Evolutionary conservation across 2,329 filamentous ascomycete species (phyloP).

Genomic region (Cercospora sojina): DNA sequence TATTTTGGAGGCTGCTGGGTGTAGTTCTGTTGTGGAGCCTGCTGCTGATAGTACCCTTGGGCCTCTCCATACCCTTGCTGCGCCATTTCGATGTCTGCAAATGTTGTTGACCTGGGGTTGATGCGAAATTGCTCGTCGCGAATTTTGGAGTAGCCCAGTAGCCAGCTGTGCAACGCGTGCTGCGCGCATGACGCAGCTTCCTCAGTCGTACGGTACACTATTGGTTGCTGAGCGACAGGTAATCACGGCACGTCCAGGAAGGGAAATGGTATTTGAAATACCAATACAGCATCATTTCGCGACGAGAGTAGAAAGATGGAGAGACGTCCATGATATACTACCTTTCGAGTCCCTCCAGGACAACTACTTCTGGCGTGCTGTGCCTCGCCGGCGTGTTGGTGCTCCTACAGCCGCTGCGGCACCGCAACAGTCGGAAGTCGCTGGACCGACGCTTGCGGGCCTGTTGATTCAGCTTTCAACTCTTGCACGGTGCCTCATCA

Average conservation of each 20-base stretch:
- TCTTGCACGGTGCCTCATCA: neutral
- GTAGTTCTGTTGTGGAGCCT: conserved; percentile 9
- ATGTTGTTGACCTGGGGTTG: neutral
- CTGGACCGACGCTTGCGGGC: neutral
- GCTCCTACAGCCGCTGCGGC: conserved; percentile 7
- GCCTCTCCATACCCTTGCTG: conserved; percentile 17
- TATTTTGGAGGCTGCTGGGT: conserved; percentile 19
- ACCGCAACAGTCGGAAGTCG: neutral
- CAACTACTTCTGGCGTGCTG: neutral
- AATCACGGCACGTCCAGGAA: neutral
- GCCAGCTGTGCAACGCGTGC: neutral
- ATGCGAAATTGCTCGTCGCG: neutral
- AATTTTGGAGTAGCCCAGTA: neutral
- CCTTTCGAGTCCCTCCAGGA: neutral
- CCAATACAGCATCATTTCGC: neutral
- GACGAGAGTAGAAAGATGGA: neutral
- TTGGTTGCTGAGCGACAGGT: conserved; percentile 6
- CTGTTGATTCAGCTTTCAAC: neutral
- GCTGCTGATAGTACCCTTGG: conserved; percentile 18
- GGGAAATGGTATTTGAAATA: neutral
- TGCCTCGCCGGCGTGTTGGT: neutral
- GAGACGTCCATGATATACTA: neutral
- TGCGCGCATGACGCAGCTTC: conserved; percentile 1
- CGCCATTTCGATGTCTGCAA: conserved; percentile 6
- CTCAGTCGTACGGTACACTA: neutral